Evolutionary conservation across 2,329 filamentous ascomycete species (phyloP).

Genomic region (Fusarium setosum): DNA sequence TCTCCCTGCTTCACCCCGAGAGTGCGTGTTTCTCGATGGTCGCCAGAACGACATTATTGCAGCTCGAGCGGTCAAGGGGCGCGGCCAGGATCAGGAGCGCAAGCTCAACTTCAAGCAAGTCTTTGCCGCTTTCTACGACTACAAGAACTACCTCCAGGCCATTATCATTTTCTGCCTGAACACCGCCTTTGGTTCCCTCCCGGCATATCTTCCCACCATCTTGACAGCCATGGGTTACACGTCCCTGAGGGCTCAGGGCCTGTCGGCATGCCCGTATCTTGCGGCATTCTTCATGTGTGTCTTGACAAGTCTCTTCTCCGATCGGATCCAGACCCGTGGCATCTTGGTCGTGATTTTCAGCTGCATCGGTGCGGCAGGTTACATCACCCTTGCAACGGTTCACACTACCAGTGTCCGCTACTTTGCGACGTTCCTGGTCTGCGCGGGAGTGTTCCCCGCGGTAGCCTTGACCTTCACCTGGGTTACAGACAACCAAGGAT

Average conservation of each 20-base stretch:
- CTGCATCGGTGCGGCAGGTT: background rate
- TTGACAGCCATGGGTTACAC: slow-evolving; percentile 75
- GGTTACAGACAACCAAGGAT: slow-evolving; percentile 77
- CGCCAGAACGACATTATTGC: slow-evolving; percentile 69
- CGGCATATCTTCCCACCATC: slow-evolving; percentile 74
- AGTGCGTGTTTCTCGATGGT: slow-evolving; percentile 64
- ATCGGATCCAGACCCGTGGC: background rate
- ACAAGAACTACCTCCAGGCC: slow-evolving; percentile 62
- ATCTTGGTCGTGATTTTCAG: background rate
- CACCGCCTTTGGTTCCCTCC: slow-evolving; percentile 53
- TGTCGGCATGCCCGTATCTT: slow-evolving; percentile 79
- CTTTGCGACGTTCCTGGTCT: slow-evolving; percentile 58
- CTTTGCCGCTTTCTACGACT: slow-evolving; percentile 56
- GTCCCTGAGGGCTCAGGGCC: slow-evolving; percentile 74
- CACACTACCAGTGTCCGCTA: slow-evolving; percentile 54
- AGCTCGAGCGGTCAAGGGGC: slow-evolving; percentile 59
- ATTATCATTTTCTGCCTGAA: slow-evolving; percentile 57
- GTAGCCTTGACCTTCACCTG: slow-evolving; percentile 78
- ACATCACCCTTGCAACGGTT: background rate
- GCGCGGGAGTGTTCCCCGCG: slow-evolving; percentile 67
- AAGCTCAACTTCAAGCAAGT: slow-evolving; percentile 59
- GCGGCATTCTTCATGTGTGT: slow-evolving; percentile 65
- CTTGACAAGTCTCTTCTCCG: background rate
- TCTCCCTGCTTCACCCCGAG: slow-evolving; percentile 59
- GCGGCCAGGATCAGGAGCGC: slow-evolving; percentile 58